These are phyloP conservation scores for Fusarium poae DNA, from an alignment of 2,329 filamentous ascomycete genomes.

Conservation along the genomic window DNA sequence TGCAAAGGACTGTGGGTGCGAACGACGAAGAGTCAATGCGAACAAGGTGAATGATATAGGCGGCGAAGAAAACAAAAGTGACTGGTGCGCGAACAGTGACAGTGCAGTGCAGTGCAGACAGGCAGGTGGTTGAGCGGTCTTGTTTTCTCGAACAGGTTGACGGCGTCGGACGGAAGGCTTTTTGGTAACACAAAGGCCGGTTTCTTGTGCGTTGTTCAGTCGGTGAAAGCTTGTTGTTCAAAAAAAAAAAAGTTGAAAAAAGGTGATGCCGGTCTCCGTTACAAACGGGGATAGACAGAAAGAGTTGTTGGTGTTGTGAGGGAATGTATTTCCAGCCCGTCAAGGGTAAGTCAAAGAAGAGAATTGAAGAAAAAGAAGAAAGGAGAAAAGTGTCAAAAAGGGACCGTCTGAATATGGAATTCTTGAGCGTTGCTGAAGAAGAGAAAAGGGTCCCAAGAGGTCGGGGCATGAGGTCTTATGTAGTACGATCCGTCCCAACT, in stretches of 20 bases:
- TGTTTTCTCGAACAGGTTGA: conserved; percentile 42
- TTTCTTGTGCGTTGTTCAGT: conserved; percentile 31
- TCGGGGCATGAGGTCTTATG: conserved; percentile 41
- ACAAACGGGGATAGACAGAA: conserved; percentile 26
- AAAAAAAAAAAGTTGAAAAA: conserved; percentile 13
- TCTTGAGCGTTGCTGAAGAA: conserved; percentile 45
- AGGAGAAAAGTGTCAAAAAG: conserved; percentile 23
- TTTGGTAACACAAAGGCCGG: conserved; percentile 32
- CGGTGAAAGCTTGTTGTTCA: conserved; percentile 25
- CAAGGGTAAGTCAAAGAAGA: conserved; percentile 38
- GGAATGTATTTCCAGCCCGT: conserved; percentile 43
- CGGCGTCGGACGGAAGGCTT: conserved; percentile 31
- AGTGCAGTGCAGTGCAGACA: conserved; percentile 30
- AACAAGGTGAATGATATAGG: conserved; percentile 29
- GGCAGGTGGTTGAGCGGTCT: conserved; percentile 29
- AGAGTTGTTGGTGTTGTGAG: conserved; percentile 28
- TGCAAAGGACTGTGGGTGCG: conserved; percentile 34
- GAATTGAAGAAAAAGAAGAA: conserved; percentile 27
- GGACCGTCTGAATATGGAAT: conserved; percentile 38
- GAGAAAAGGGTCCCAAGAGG: conserved; percentile 19
- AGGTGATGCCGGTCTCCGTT: conserved; percentile 34
- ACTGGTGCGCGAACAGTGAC: conserved; percentile 32
- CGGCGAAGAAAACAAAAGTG: conserved; percentile 17
- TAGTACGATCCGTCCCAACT: conserved; percentile 17
- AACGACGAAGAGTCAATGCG: conserved; percentile 26